Base-by-base conservation (phyloP, 768 basidiomycete species). In the Tephrocybe sp. region DNA sequence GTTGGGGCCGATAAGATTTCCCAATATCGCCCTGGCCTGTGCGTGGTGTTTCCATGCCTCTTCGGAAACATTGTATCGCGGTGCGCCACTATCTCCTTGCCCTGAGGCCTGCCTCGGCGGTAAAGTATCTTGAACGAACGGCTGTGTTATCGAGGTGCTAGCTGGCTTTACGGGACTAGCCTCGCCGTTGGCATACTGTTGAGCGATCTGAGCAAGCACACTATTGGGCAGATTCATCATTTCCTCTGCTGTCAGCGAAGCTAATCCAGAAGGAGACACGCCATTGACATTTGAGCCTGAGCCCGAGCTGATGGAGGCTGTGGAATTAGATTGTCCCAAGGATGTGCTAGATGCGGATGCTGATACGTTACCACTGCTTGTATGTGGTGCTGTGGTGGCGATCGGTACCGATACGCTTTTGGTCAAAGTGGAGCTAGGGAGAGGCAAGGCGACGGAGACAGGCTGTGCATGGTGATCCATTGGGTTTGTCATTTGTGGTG, bases 1-100 rank as follows among this genome's bases (percentile, higher is more conserved):
- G 55, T 92, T 90, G 0, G 88, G 90, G 18, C 91, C 90, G 36
- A 93, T 90, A 17, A 92, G 70, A 60, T 89, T 91, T 10, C 88
- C 86, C 50, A 93, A 69, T 50, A 92, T 89, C 1, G 89, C 88
- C 5, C 88, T 81, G 38, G 89, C 89, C 66, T 91, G 90, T 1
- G 85, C 84, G 46, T 90, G 86, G 58, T 90, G 89, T 65, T 90
- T 88, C 87, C 86, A 88, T 7, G 88, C 86, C 63, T 89, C 88
- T 65, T 89, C 87, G 21, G 80, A 76, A 33, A 85, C 72, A 47
- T 77, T 70, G 66, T 84, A 87, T 45, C 79, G 74, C 39, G 79
- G 76, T 26, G 75, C 70, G 53, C 67, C 65, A 50, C 63, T 71
- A 36, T 68, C 68, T 15, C 61, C 64, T 38, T 72, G 68, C n/a